phyloP scores from a whole-genome alignment of 495 filamentous ascomycete species.

The Hypoxylon subgilvum region DNA sequence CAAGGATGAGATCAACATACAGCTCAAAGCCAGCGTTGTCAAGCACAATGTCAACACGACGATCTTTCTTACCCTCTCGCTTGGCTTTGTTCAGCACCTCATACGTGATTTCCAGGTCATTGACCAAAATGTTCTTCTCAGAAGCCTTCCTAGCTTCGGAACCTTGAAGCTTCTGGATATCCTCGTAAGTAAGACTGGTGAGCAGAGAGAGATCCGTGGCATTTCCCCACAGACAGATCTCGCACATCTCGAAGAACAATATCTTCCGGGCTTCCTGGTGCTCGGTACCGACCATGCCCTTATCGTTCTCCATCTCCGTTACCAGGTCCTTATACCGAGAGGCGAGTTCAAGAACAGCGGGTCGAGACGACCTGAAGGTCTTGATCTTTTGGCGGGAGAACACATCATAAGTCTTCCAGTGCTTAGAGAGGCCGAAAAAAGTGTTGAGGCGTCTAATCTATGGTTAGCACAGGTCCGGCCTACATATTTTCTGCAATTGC shows the following conservation, averaged over 20 bases:
- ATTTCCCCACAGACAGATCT: conserved; percentile 98
- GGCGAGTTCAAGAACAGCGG: conserved; percentile 89
- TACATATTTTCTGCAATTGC: conserved; percentile 1
- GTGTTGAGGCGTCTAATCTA: conserved; percentile 72
- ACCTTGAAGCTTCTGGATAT: conserved; percentile 94
- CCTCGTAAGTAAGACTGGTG: conserved; percentile 88
- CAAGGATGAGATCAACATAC: conserved; percentile 90
- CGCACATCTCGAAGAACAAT: conserved; percentile 90
- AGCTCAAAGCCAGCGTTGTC: conserved; percentile 98
- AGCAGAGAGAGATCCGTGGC: conserved; percentile 93
- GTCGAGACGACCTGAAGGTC: conserved; percentile 90
- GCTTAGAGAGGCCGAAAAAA: conserved; percentile 73
- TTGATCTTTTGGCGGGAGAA: conserved; percentile 90
- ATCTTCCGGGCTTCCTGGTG: conserved; percentile 72
- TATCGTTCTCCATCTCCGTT: conserved; percentile 56
- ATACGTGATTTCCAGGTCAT: conserved; percentile 79
- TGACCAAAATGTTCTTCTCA: conserved; percentile 87
- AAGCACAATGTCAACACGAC: conserved; percentile 87
- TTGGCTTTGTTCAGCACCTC: conserved; percentile 69
- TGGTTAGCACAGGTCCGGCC: not conserved
- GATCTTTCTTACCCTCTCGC: conserved; percentile 59
- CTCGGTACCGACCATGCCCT: conserved; percentile 49
- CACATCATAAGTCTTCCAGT: conserved; percentile 93
- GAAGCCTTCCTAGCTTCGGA: conserved; percentile 80
- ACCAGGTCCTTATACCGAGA: conserved; percentile 69